These are phyloP conservation scores for Beauveria sp. DNA, from an alignment of 2,329 filamentous ascomycete species.

Conservation along the genomic window DNA sequence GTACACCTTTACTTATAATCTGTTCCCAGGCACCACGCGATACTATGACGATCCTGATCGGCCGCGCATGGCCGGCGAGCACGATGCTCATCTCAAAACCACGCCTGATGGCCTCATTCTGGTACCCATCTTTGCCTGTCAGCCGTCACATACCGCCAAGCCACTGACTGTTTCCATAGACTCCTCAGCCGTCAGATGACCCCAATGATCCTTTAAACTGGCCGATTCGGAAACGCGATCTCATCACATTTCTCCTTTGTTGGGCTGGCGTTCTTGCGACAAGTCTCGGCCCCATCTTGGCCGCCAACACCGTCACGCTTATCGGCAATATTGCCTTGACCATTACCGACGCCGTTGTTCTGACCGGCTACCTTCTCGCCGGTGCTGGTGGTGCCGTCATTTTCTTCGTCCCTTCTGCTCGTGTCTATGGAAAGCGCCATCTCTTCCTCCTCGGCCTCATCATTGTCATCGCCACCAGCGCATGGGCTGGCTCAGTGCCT, in stretches of 20 bases:
- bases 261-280: constrained; percentile 76
- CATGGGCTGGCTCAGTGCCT: constrained; percentile 64
- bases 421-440: constrained; percentile 90
- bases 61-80: constrained; percentile 32
- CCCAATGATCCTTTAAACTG: constrained; percentile 82
- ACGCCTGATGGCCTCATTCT: constrained; percentile 72
- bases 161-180: constrained; percentile 22
- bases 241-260: constrained; percentile 72
- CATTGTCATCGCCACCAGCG: constrained; percentile 64
- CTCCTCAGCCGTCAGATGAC: constrained; percentile 82
- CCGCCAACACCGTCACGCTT: constrained; percentile 77
- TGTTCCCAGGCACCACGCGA: constrained; percentile 45
- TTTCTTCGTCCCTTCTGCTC: constrained; percentile 77
- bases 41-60: constrained; percentile 54
- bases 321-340: constrained; percentile 54
- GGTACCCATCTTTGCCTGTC: constrained; percentile 33
- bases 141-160: not conserved
- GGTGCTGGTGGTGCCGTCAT: constrained; percentile 76
- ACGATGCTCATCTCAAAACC: constrained; percentile 55
- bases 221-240: constrained; percentile 78
- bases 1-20: not conserved
- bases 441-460: constrained; percentile 71
- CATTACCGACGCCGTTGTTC: constrained; percentile 69
- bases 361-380: constrained; percentile 82
- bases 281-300: constrained; percentile 76